Conservation (phyloP, 2,329 filamentous ascomycete species). For the Fonsecaea multimorphosa region DNA sequence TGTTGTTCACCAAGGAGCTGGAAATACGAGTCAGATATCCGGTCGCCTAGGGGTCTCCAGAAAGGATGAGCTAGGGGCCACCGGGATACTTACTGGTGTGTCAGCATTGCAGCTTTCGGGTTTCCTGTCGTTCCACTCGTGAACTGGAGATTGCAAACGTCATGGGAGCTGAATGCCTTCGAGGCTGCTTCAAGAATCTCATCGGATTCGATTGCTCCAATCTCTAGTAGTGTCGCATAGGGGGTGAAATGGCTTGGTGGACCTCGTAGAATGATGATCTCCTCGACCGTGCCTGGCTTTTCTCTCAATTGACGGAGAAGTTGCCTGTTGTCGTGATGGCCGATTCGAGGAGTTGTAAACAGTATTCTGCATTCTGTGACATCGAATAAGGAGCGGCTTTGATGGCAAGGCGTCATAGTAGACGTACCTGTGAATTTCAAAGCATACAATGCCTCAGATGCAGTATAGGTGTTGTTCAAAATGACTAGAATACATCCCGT, state of each 20-base stretch:
- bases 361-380: conserved; percentile 70
- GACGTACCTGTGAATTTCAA: conserved; percentile 70
- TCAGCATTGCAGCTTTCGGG: conserved; percentile 77
- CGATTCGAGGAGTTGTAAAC: conserved; percentile 74
- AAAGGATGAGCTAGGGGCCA: conserved; percentile 20
- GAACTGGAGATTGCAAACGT: conserved; percentile 76
- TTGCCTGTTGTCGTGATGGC: conserved; percentile 66
- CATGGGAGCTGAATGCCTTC: conserved; percentile 64
- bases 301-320: conserved; percentile 63
- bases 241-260: conserved; percentile 61
- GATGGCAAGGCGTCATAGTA: background rate
- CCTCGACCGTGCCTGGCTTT: conserved; percentile 49
- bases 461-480: conserved; percentile 81
- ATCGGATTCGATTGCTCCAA: conserved; percentile 57
- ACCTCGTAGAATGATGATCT: conserved; percentile 67
- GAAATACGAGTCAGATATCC: background rate
- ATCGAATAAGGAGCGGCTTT: conserved; percentile 3
- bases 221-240: conserved; percentile 64
- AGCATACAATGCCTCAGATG: conserved; percentile 73
- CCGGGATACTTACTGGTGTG: conserved; percentile 63
- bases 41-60: background rate
- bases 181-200: conserved; percentile 61
- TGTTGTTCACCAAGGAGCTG: conserved; percentile 64
- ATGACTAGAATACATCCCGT: conserved; percentile 74
- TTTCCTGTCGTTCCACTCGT: conserved; percentile 76